A percentile compares a stretch with the other conserved stretches of the same genome.
phyloP scores from a whole-genome alignment of 306 rosid species.

The Hylodesmum podocarpum region DNA sequence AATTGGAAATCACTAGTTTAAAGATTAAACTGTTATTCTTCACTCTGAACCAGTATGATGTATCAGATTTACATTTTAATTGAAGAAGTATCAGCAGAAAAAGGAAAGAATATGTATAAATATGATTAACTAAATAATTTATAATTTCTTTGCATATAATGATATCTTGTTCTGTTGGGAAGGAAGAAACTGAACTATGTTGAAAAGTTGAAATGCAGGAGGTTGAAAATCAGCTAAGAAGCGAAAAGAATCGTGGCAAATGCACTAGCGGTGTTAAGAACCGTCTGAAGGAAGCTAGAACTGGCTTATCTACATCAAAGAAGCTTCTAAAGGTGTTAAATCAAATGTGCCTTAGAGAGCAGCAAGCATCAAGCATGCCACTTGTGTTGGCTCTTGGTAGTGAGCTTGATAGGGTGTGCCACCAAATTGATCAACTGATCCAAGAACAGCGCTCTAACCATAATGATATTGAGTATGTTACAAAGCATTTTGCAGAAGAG shows the following conservation, averaged over 20 bases:
- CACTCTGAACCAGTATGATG: neutral
- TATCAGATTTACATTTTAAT: neutral
- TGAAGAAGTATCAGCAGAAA: neutral
- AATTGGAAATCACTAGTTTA: neutral
- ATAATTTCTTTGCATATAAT: neutral
- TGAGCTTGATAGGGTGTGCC: slow-evolving; percentile 68
- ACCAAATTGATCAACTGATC: slow-evolving; percentile 57
- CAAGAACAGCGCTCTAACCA: slow-evolving; percentile 52
- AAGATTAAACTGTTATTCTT: neutral
- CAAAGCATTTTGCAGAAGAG: slow-evolving; percentile 68
- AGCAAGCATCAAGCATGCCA: slow-evolving; percentile 53
- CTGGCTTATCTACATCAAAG: slow-evolving; percentile 68
- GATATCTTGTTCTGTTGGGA: neutral
- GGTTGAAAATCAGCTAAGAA: slow-evolving; percentile 39
- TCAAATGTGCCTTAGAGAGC: slow-evolving; percentile 59
- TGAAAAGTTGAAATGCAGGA: slow-evolving; percentile 42
- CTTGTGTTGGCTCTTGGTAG: slow-evolving; percentile 57
- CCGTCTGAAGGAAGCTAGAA: slow-evolving; percentile 73
- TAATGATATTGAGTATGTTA: slow-evolving; percentile 49
- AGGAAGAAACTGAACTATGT: slow-evolving; percentile 27
- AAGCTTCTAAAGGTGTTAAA: slow-evolving; percentile 74
- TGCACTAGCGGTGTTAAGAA: slow-evolving; percentile 39
- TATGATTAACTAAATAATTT: neutral
- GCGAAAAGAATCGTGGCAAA: slow-evolving; percentile 42
- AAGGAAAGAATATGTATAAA: neutral